Percentiles rank a stretch among this genome's conserved stretches.
Evolutionary conservation across 345 rosid genomes (phyloP).

Genomic region (Gynandropsis gynandra): DNA sequence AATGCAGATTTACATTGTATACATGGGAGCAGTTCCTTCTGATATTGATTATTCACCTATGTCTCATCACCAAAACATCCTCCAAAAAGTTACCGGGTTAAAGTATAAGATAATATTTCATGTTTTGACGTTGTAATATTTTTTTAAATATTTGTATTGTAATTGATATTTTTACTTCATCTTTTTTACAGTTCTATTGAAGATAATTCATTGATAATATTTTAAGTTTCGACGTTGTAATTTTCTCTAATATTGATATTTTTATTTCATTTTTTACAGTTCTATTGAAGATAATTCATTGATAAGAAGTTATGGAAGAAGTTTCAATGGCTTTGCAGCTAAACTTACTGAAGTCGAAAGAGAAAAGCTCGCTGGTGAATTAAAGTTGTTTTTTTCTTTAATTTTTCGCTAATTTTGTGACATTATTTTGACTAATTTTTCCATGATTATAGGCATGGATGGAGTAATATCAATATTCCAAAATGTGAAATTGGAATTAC

Average conservation of each 20-base stretch:
- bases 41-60: conserved; percentile 17
- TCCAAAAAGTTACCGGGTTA: conserved; percentile 26
- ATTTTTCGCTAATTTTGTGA: too few relatives aligned
- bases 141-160: too few relatives aligned
- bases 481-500: conserved; percentile 23
- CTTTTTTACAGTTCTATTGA: conserved; percentile 22
- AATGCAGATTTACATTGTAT: conserved; percentile 34
- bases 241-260: background rate
- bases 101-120: conserved; percentile 16
- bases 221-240: background rate
- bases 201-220: conserved; percentile 24
- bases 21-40: conserved; percentile 36
- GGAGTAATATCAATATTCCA: conserved; percentile 46
- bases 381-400: too few relatives aligned
- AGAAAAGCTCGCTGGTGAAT: conserved; percentile 35
- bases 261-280: conserved; percentile 16
- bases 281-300: conserved; percentile 23
- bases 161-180: background rate
- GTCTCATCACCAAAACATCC: conserved; percentile 27
- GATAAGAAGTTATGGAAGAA: conserved; percentile 45
- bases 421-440: background rate
- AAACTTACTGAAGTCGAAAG: conserved; percentile 38
- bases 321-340: conserved; percentile 63
- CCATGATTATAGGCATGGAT: conserved; percentile 19
- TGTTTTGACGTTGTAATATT: background rate